These are phyloP conservation scores for Pontederia paniculata DNA, from an alignment of 176 grass and related monocot species.

Conservation along the genomic window DNA sequence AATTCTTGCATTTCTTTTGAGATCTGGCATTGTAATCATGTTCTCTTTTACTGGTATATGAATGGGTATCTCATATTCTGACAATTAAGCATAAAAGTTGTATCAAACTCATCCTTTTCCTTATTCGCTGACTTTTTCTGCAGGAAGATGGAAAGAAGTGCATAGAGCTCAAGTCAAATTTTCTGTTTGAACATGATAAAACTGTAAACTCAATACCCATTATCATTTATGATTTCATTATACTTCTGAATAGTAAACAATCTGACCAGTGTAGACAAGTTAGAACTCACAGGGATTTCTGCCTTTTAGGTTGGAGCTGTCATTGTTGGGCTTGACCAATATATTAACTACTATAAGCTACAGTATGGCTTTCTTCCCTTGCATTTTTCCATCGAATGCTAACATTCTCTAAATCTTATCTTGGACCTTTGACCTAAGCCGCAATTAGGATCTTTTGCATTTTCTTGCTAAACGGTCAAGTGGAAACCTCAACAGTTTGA, in stretches of 20 bases:
- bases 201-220: constrained; percentile 38
- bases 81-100: no score
- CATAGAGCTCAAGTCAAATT: constrained; percentile 56
- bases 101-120: neutral
- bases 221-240: constrained; percentile 3
- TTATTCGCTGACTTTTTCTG: constrained; percentile 21
- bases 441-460: neutral
- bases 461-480: no score
- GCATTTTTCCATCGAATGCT: constrained; percentile 9
- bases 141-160: constrained; percentile 82
- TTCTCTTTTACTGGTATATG: no score
- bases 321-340: constrained; percentile 85
- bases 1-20: no score
- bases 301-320: constrained; percentile 76
- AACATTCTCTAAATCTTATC: no score
- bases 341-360: constrained; percentile 98
- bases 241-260: neutral
- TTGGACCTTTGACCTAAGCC: no score
- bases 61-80: no score
- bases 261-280: neutral
- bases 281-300: constrained; percentile 4
- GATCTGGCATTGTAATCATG: no score
- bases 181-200: constrained; percentile 79
- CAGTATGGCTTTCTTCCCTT: constrained; percentile 39
- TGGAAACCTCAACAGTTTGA: no score